Base-by-base conservation (phyloP, 2,329 filamentous ascomycete genomes). In the Teratosphaeriaceae sp. region DNA sequence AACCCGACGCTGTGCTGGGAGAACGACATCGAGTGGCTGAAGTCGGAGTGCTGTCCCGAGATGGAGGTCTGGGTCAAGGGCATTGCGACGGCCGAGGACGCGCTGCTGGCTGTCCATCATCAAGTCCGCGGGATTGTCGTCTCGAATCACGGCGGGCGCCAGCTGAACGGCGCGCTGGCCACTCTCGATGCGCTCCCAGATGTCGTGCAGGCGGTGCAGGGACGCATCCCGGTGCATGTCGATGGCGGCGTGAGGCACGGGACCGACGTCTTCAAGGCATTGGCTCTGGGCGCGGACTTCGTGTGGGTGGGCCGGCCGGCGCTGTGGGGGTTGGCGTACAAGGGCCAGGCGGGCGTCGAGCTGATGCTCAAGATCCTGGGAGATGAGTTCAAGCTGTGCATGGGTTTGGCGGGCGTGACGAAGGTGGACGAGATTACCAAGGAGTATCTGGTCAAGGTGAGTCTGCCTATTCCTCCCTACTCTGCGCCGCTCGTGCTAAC, bases 91-190 rank as follows among this genome's bases (percentile, higher is more conserved):
- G 57, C 55, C 5, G 65, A 70, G 44, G 70, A 73, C 48, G 67
- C 68, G 2, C 52, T 62, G 20, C 57, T 70, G 4, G 68, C 69
- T 2, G 70, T 80, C 12, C 56, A 63, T 22, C 56, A 66, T 40
- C 60, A 60, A 5, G 58, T 66, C 7, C 58, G 67, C 22, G 66
- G 65, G 2, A 64, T 69, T 20, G 65, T 79, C 3, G 72, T 80
- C 2, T 74, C 49, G 13, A 80, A 80, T 50, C 77, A 80, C 52
- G 77, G 76, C 12, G 72, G 71, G 2, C 60, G 77, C 18, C 77
- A 80, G 58, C 61, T 78, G 6, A 76, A 80, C 48, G 75, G 76
- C 2, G 73, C 73, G 2, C 65, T 74, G 5, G 71, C 70, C 2
- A 73, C 73, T 3, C 62, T 80, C 2, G 76, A 78, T 42, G 69